These are phyloP conservation scores for Eutypa lata DNA, from an alignment of 2,329 filamentous ascomycete species.

Conservation along the genomic window DNA sequence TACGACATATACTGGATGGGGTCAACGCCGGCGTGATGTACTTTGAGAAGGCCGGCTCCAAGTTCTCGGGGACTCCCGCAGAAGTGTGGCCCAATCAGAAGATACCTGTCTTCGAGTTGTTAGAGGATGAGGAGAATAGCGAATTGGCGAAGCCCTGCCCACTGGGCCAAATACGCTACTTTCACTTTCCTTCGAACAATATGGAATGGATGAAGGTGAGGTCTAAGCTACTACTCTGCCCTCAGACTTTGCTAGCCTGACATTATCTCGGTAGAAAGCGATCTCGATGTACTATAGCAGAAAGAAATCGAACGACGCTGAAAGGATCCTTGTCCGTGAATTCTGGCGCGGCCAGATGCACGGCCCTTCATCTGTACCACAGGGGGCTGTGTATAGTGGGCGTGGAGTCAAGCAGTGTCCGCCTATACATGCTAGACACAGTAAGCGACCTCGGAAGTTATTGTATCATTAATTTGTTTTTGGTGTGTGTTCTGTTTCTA, in stretches of 20 bases:
- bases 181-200: constrained; percentile 10
- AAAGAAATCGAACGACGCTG: background rate
- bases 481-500: too few species aligned
- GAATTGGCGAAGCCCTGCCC: background rate
- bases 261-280: constrained; percentile 3
- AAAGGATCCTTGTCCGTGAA: constrained; percentile 4
- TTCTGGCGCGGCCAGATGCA: constrained; percentile 10
- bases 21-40: too few species aligned
- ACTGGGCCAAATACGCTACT: constrained; percentile 1
- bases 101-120: background rate
- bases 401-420: background rate
- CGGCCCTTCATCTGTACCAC: too few species aligned
- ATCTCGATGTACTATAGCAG: constrained; percentile 3
- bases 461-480: too few species aligned
- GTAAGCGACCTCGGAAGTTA: too few species aligned
- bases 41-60: too few species aligned
- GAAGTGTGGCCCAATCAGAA: constrained; percentile 8
- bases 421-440: too few species aligned
- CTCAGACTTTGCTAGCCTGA: background rate
- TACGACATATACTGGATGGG: too few species aligned
- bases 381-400: background rate
- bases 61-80: too few species aligned
- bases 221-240: too few species aligned
- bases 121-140: background rate
- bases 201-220: constrained; percentile 9